Percentiles rank a stretch among this genome's conserved stretches.
These are phyloP conservation scores for Pisolithus sp. DNA, from an alignment of 768 basidiomycete genomes.

Conservation along the genomic window DNA sequence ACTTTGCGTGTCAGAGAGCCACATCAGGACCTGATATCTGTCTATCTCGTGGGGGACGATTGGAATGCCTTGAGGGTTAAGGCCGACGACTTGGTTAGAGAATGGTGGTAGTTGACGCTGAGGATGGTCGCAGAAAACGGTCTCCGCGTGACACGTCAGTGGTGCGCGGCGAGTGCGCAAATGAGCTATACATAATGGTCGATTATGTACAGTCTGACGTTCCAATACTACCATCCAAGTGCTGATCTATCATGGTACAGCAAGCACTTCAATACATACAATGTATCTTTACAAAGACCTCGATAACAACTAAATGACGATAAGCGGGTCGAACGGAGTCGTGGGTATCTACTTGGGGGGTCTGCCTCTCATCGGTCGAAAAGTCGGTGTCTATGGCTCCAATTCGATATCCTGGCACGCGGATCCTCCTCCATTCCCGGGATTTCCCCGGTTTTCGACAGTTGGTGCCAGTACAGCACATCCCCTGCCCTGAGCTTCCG, in stretches of 20 bases:
- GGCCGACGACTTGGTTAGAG: too few species aligned
- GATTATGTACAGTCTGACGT: too few species aligned
- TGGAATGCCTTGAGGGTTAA: too few species aligned
- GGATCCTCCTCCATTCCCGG: slow-evolving; percentile 59
- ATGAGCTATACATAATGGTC: too few species aligned
- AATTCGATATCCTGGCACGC: slow-evolving; percentile 36
- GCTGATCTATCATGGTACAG: slow-evolving; percentile 15
- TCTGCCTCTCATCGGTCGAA: slow-evolving; percentile 21
- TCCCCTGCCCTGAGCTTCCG: slow-evolving; percentile 52
- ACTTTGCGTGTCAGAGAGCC: slow-evolving; percentile 51
- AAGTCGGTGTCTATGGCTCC: slow-evolving; percentile 6
- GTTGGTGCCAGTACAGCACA: slow-evolving; percentile 71
- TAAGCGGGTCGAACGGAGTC: slow-evolving; percentile 12
- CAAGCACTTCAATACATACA: background rate
- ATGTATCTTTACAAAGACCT: too few species aligned
- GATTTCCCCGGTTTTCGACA: slow-evolving; percentile 64
- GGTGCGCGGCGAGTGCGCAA: too few species aligned
- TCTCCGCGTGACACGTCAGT: background rate
- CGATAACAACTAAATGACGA: too few species aligned
- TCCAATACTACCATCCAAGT: background rate
- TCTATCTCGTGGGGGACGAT: background rate
- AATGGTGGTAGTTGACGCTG: too few species aligned
- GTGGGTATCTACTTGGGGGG: slow-evolving; percentile 21
- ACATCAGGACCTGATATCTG: slow-evolving; percentile 29
- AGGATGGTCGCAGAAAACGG: background rate